Conservation (phyloP, 306 rosid genomes). For the Vigna trinervia region DNA sequence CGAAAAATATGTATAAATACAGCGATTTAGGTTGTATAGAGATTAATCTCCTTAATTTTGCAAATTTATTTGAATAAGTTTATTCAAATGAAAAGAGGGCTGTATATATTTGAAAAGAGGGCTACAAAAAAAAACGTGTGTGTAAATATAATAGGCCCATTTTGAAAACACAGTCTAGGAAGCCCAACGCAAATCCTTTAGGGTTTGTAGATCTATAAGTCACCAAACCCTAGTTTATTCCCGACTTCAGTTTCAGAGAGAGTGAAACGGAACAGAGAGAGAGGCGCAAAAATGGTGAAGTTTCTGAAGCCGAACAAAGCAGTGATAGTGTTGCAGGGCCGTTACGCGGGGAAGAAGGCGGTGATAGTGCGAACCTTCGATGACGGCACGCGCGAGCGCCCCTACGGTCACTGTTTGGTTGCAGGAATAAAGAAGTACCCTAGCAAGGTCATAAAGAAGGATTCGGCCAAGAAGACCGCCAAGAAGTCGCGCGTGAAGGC, state of each 20-base stretch:
- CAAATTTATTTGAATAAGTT: too few species aligned
- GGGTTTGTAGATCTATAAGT: slow-evolving; percentile 29
- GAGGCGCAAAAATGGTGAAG: slow-evolving; percentile 47
- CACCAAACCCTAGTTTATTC: not conserved
- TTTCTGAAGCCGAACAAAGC: slow-evolving; percentile 54
- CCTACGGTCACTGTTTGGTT: slow-evolving; percentile 52
- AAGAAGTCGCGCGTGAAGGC: slow-evolving; percentile 60
- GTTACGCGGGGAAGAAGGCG: slow-evolving; percentile 53
- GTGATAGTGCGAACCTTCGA: slow-evolving; percentile 53
- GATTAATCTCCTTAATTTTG: too few species aligned
- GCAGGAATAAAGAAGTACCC: slow-evolving; percentile 54
- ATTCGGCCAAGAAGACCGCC: slow-evolving; percentile 53
- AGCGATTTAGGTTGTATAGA: too few species aligned
- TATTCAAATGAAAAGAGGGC: too few species aligned
- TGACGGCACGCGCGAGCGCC: slow-evolving; percentile 52
- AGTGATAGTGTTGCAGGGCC: slow-evolving; percentile 51
- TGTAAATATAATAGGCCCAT: too few species aligned
- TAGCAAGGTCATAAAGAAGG: slow-evolving; percentile 51
- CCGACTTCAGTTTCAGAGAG: not conserved
- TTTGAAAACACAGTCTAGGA: too few species aligned
- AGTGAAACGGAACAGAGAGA: not conserved
- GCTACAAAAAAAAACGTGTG: too few species aligned
- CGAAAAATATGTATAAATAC: too few species aligned
- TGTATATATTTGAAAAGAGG: too few species aligned
- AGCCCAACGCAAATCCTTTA: not conserved